Conservation (phyloP, 306 rosid genomes). For the Ziziphus jujuba region DNA sequence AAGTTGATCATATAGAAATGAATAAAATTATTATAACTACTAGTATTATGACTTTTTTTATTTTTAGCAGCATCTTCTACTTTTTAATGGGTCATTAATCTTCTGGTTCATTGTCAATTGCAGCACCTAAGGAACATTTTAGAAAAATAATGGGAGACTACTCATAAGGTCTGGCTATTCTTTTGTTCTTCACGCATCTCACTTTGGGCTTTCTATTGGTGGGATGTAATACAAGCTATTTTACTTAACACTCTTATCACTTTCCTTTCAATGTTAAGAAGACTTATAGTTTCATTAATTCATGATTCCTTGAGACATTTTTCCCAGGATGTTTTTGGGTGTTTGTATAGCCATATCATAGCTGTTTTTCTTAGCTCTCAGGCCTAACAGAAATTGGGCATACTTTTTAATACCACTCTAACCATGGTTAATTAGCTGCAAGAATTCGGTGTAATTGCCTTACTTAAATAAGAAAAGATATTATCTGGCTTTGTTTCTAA, state of each 20-base stretch:
- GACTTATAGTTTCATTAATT: neutral
- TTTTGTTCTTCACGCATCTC: neutral
- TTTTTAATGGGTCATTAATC: conserved; percentile 23
- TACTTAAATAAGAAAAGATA: too few relatives aligned
- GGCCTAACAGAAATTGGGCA: too few relatives aligned
- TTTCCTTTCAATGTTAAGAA: neutral
- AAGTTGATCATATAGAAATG: neutral
- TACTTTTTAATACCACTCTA: too few relatives aligned
- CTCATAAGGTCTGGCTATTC: conserved; percentile 41
- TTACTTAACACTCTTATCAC: neutral
- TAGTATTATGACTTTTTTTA: conserved; percentile 11
- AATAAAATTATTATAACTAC: neutral
- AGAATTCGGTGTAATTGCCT: too few relatives aligned
- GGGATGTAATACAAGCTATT: neutral
- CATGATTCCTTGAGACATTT: neutral
- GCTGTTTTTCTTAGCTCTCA: too few relatives aligned
- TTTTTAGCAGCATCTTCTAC: conserved; percentile 14
- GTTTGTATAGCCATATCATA: neutral
- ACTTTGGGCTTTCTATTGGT: neutral
- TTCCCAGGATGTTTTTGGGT: neutral
- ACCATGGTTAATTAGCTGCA: too few relatives aligned
- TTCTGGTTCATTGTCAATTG: conserved; percentile 28
- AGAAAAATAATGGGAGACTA: conserved; percentile 53
- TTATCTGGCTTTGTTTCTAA: too few relatives aligned
- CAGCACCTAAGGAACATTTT: conserved; percentile 83